Evolutionary conservation across 208 protist genomes (phyloP), one percentile per base, ranked within the genome.

Genomic region (Leishmania aethiopica): DNA sequence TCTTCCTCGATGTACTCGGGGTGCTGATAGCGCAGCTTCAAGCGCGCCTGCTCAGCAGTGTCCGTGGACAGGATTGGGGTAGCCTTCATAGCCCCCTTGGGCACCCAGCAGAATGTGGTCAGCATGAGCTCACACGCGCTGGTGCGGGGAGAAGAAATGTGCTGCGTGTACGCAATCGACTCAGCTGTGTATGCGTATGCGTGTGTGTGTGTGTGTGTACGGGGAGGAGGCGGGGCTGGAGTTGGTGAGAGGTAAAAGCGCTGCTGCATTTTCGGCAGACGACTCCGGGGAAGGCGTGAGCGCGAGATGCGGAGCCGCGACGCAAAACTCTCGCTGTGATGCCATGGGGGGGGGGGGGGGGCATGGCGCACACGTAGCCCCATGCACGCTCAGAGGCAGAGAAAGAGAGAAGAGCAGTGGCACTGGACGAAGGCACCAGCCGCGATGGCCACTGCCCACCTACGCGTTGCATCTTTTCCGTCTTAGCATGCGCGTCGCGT

Each of bases 51-150:
- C 19, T 94, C 89, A 35, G 84, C 77, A 22, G 80, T 93, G 79
- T 97, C 94, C n/a, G 93, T 93, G 82, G 94, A 96, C 22, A 91
- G 87, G 72, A 97, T 92, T 10, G 94, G 93, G 35, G 79, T 86
- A 66, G 91, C 76, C 88, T 93, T 93, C 93, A 97, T 97, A 22
- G 87, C 94, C 60, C 92, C 94, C 81, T 93, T 94, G 49, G 94
- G 94, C 47, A 97, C 90, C 93, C 94, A 97, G 45, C 84, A 89
- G 76, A 97, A 93, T 62, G 91, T 91, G 1, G 93, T 96, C 70
- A 97, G 82, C 94, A 97, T 97, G 35, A 37, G 45, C 49, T 19
- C 69, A 19, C 37, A 62, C 32, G 4, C 17, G 22, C 32, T 22
- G n/a, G 35, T 55, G 49, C 45, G 47, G 22, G 28, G 72, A 28